Conservation (phyloP, 2,329 filamentous ascomycete species). For the Claviceps citrina region DNA sequence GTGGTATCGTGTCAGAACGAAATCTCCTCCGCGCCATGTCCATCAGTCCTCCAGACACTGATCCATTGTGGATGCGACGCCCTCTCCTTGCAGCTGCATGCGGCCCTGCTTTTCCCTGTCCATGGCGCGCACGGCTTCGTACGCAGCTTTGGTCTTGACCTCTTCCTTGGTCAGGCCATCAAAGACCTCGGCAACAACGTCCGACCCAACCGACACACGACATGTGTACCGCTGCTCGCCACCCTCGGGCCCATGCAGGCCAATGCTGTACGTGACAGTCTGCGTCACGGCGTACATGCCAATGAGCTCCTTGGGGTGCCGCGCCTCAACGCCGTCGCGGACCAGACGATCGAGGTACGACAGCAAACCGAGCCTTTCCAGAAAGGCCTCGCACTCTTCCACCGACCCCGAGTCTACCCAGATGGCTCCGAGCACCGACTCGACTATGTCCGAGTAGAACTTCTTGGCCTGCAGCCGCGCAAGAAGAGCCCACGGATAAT, state of each 20-base stretch:
- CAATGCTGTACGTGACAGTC: constrained; percentile 38
- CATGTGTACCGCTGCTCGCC: constrained; percentile 25
- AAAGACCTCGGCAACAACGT: constrained; percentile 28
- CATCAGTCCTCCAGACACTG: too few species aligned
- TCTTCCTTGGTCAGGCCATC: constrained; percentile 35
- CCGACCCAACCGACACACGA: constrained; percentile 31
- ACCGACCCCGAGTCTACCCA: constrained; percentile 65
- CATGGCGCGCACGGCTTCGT: constrained; percentile 28
- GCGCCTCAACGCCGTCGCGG: constrained; percentile 37
- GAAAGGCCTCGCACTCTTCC: constrained; percentile 40
- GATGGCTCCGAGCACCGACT: constrained; percentile 65
- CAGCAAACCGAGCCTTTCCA: constrained; percentile 50
- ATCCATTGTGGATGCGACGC: too few species aligned
- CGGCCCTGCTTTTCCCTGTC: constrained; percentile 8
- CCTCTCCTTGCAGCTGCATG: background rate
- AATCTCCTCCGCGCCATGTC: too few species aligned
- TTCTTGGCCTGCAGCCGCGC: constrained; percentile 53
- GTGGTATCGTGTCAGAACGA: too few species aligned
- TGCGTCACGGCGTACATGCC: constrained; percentile 38
- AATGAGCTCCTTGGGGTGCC: constrained; percentile 54
- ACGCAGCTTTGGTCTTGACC: constrained; percentile 39
- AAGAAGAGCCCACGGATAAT: constrained; percentile 67
- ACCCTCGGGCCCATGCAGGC: constrained; percentile 10
- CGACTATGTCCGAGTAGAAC: constrained; percentile 70
- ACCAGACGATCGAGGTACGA: constrained; percentile 47